phyloP scores from a whole-genome alignment of 495 filamentous ascomycete genomes.

The Tuber borchii region DNA sequence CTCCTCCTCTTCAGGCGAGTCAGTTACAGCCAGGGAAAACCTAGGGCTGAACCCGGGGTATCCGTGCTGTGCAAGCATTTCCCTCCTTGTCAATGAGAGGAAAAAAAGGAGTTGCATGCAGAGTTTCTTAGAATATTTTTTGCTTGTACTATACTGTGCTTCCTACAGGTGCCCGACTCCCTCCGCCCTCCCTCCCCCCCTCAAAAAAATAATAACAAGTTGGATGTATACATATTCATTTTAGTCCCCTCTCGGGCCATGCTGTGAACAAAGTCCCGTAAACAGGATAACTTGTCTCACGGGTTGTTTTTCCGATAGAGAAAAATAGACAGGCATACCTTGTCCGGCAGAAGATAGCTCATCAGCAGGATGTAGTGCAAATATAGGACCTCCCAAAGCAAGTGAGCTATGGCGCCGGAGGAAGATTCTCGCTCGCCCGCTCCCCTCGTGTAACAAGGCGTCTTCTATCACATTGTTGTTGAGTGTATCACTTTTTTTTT shows the following conservation, averaged over 20 bases:
- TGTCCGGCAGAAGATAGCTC: neutral
- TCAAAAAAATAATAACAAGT: no score
- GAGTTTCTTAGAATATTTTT: neutral
- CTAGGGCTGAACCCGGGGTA: constrained; percentile 2
- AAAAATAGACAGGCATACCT: neutral
- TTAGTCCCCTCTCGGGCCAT: neutral
- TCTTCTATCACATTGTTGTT: neutral
- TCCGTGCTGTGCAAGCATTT: neutral
- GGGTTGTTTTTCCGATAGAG: neutral
- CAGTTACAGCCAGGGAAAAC: neutral
- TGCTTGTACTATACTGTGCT: no score
- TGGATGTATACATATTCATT: no score
- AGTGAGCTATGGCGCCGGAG: neutral
- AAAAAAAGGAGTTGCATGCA: neutral
- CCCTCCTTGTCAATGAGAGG: neutral
- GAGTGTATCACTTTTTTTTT: neutral
- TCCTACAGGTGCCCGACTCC: neutral
- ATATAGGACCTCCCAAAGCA: neutral
- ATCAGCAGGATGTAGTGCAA: neutral
- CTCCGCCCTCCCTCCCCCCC: no score
- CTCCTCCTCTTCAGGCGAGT: no score
- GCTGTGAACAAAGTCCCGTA: neutral
- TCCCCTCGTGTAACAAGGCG: neutral
- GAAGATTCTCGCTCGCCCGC: neutral
- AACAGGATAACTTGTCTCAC: neutral